Base-by-base conservation (phyloP, 2,329 filamentous ascomycete species). In the Aspergillus eucalypticola region DNA sequence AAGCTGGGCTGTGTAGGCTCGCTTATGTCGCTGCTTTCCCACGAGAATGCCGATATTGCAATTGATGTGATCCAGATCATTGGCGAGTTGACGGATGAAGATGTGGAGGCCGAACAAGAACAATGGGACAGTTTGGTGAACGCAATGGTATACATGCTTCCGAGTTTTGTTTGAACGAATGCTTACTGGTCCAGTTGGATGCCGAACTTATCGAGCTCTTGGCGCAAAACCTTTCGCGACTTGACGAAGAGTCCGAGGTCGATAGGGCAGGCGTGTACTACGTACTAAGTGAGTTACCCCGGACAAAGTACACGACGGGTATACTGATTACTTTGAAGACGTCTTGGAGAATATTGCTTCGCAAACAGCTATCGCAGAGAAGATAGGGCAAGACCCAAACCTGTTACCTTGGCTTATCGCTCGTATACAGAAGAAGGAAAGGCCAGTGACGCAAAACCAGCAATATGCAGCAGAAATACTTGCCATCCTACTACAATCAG, bases 11-110 rank as follows among this genome's bases (percentile, higher is more conserved):
- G 87, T 60, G 86, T 88, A 0, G 85, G 78, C 4, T 93, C 89
- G 57, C 77, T 99, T 54, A 91, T 96, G 1, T 86, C 88, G 2
- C 78, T 99, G 55, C 80, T 99, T 52, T 89, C 94, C 15, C 95
- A 99, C 74, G 95, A 99, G 69, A 99, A 99, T 74, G 94, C 93
- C 0, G 95, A 99, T 71, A 96, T 99, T 65, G 92, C 95, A 10
- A 96, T 98, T 68, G 91, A 90, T 64, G 91, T 90, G 0, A 88
- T 96, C 53, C 90, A 98, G 78, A 90, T 97, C 50, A 86, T 99
- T 54, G 88, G 87, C 58, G 95, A 99, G 78, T 80, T 98, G 66
- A 96, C 92, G 13, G 95, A 98, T 69, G 93, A 99, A 73, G 94
- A 98, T 71, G 91, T 96, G 2, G 84, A 88, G 44, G 91, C 90